Evolutionary conservation across 192 early-diverging fungal species (phyloP).

Genomic region (Lobosporangium transversale): DNA sequence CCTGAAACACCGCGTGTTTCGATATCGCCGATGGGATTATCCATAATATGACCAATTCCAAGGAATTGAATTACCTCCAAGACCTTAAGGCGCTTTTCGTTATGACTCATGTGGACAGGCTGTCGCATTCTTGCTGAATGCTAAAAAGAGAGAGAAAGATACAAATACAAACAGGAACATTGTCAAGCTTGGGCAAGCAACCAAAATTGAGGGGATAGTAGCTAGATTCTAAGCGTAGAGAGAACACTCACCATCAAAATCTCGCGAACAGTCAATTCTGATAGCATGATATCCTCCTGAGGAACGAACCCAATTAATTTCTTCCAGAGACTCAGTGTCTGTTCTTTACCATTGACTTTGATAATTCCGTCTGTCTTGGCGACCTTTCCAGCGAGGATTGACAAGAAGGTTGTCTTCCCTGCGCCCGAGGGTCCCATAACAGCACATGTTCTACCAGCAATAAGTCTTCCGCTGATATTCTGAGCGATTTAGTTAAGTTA

Average conservation of each 20-base stretch:
- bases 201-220: too few species aligned
- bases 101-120: slow-evolving; percentile 52
- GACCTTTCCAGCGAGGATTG: slow-evolving; percentile 72
- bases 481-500: too few species aligned
- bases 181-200: too few species aligned
- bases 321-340: slow-evolving; percentile 43
- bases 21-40: slow-evolving; percentile 66
- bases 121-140: slow-evolving; percentile 76
- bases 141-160: slow-evolving; percentile 7
- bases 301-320: slow-evolving; percentile 80
- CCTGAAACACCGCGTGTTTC: slow-evolving; percentile 74
- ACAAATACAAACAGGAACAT: too few species aligned
- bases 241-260: slow-evolving; percentile 57
- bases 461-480: slow-evolving; percentile 68
- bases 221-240: background rate
- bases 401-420: slow-evolving; percentile 71
- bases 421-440: slow-evolving; percentile 68
- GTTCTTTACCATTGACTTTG: slow-evolving; percentile 48
- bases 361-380: slow-evolving; percentile 62
- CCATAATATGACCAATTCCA: slow-evolving; percentile 63
- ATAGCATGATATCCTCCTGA: slow-evolving; percentile 69
- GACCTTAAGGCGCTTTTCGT: slow-evolving; percentile 64
- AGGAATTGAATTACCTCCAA: slow-evolving; percentile 66
- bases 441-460: slow-evolving; percentile 65
- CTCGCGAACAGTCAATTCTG: slow-evolving; percentile 74